A percentile compares a stretch with the other conserved stretches of the same genome.
Evolutionary conservation across 2,329 filamentous ascomycete species (phyloP).

Genomic region (Dryadomyces sulphureus): DNA sequence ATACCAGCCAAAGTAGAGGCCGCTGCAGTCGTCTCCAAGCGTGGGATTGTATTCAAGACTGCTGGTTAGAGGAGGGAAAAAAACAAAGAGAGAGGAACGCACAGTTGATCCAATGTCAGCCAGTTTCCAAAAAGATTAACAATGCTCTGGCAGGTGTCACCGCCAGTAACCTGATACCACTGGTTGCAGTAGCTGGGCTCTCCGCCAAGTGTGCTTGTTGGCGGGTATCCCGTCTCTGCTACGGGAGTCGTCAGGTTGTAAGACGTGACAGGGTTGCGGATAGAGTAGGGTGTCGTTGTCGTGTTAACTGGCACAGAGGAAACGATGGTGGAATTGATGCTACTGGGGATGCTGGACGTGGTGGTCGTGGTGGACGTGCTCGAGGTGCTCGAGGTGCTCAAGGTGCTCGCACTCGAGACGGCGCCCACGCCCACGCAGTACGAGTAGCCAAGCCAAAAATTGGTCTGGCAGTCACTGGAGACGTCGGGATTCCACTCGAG

Average conservation of each 20-base stretch:
- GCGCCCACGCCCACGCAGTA: slow-evolving; percentile 15
- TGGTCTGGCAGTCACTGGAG: slow-evolving; percentile 14
- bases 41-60: slow-evolving; percentile 7
- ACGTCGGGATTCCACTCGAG: slow-evolving; percentile 15
- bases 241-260: background rate
- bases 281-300: background rate
- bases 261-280: background rate
- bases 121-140: background rate
- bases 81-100: too few species aligned
- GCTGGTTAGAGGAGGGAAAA: too few species aligned
- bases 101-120: background rate
- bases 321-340: slow-evolving; percentile 1
- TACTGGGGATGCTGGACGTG: slow-evolving; percentile 4
- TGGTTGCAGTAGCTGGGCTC: background rate
- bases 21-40: slow-evolving; percentile 5
- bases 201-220: background rate
- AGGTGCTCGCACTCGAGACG: background rate
- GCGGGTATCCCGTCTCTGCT: background rate
- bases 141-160: background rate
- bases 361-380: slow-evolving; percentile 4
- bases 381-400: background rate
- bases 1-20: slow-evolving; percentile 6
- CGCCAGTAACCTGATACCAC: background rate
- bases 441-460: slow-evolving; percentile 13
- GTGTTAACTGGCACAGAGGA: slow-evolving; percentile 1